These are phyloP conservation scores for Zancudomyces culisetae DNA, from an alignment of 371 early-diverging fungal species.

Conservation along the genomic window DNA sequence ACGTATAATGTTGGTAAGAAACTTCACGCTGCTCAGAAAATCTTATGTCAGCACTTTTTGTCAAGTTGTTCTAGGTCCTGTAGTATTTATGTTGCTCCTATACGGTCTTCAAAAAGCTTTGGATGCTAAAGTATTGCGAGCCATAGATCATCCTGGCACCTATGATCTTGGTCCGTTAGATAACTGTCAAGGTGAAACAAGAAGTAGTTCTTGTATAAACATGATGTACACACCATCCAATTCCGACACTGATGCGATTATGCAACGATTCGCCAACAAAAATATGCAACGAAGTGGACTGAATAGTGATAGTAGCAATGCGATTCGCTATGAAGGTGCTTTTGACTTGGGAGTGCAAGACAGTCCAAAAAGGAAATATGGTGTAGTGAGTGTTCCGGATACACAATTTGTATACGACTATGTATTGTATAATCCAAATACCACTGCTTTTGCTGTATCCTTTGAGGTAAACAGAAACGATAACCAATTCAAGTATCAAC, in stretches of 20 bases:
- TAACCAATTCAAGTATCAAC: conserved; percentile 1
- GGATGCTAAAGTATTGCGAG: not conserved
- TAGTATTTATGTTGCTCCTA: not conserved
- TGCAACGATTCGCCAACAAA: not conserved
- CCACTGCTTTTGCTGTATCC: not conserved
- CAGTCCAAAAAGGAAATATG: not conserved
- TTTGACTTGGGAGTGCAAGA: not conserved
- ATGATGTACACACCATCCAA: conserved; percentile 1
- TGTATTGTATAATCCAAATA: conserved; percentile 1
- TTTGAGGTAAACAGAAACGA: not conserved
- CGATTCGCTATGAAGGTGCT: conserved; percentile 1
- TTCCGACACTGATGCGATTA: not conserved
- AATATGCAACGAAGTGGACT: conserved; percentile 1
- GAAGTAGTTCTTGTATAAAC: not conserved
- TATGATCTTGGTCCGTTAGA: conserved; percentile 1
- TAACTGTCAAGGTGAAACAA: not conserved
- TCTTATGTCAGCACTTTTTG: conserved; percentile 1
- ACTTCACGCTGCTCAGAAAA: not conserved
- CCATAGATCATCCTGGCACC: conserved; percentile 1
- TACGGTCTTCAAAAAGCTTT: not conserved
- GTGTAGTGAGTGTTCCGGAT: conserved; percentile 1
- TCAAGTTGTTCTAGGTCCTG: conserved; percentile 1
- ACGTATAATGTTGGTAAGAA: not conserved
- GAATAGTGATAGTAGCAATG: not conserved
- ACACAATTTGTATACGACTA: conserved; percentile 1